Percentiles rank a stretch among this genome's conserved stretches.
phyloP scores from a whole-genome alignment of 2,329 filamentous ascomycete species.

The Coniochaeta prunicola region DNA sequence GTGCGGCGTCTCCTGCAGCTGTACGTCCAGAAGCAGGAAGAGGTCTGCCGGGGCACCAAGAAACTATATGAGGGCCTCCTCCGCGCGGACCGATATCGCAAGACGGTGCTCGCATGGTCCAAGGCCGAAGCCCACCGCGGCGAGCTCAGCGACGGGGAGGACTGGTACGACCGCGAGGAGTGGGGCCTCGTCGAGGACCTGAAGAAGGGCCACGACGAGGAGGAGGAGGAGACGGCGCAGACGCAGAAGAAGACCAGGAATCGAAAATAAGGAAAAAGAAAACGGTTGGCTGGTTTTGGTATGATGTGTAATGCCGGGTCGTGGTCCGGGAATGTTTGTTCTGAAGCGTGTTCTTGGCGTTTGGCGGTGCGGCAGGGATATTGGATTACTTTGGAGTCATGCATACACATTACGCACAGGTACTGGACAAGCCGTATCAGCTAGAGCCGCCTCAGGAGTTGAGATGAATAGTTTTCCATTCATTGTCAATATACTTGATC shows the following conservation, averaged over 20 bases:
- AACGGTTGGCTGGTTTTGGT: neutral
- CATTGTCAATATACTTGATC: neutral
- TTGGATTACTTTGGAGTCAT: neutral
- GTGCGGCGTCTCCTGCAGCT: constrained; percentile 65
- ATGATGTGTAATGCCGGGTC: neutral
- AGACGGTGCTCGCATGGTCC: constrained; percentile 65
- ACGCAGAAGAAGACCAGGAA: constrained; percentile 55
- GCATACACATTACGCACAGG: neutral
- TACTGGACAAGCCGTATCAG: neutral
- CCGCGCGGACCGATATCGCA: constrained; percentile 63
- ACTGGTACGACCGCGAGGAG: constrained; percentile 80
- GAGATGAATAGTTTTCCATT: neutral
- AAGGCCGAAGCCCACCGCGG: constrained; percentile 71
- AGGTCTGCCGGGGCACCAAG: constrained; percentile 65
- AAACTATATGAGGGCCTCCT: constrained; percentile 65
- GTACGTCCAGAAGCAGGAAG: constrained; percentile 81
- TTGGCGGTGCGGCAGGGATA: neutral
- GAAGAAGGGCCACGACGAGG: constrained; percentile 75
- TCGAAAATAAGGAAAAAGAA: constrained; percentile 39
- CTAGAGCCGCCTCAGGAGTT: neutral
- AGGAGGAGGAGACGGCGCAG: constrained; percentile 64
- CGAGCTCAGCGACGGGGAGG: constrained; percentile 75
- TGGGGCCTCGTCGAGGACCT: constrained; percentile 69
- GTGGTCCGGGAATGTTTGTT: neutral
- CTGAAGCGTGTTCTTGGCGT: neutral